Percentiles rank a stretch among this genome's conserved stretches.
Conservation (phyloP, 1,284 basidiomycete species). For the Vanrija sp. region DNA sequence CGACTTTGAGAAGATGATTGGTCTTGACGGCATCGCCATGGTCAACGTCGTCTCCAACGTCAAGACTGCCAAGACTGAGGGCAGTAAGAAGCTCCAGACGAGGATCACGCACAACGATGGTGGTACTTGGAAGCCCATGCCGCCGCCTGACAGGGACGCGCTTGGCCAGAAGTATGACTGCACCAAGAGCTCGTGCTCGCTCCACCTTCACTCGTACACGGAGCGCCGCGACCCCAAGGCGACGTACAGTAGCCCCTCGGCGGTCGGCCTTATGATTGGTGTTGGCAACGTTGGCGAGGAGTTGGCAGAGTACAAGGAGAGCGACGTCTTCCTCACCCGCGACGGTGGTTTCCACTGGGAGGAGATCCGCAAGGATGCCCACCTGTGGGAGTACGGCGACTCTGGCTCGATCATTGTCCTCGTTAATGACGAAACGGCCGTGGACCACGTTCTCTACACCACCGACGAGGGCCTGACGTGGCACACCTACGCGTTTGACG, state of each 20-base stretch:
- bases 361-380: slow-evolving; percentile 96
- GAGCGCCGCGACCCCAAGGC: slow-evolving; percentile 84
- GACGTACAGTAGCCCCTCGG: slow-evolving; percentile 86
- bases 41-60: slow-evolving; percentile 79
- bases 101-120: slow-evolving; percentile 97
- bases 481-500: slow-evolving; percentile 82
- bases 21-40: slow-evolving; percentile 90
- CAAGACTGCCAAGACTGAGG: slow-evolving; percentile 66
- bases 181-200: slow-evolving; percentile 66
- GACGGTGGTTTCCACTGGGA: slow-evolving; percentile 98
- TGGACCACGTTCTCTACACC: slow-evolving; percentile 82
- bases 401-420: slow-evolving; percentile 90
- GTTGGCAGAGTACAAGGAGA: slow-evolving; percentile 75
- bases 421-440: slow-evolving; percentile 90
- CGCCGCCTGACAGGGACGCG: slow-evolving; percentile 72
- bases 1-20: slow-evolving; percentile 98
- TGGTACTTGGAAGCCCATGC: slow-evolving; percentile 77
- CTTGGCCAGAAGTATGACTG: slow-evolving; percentile 72
- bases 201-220: slow-evolving; percentile 94
- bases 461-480: slow-evolving; percentile 83
- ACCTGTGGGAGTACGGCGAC: slow-evolving; percentile 97
- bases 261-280: slow-evolving; percentile 89
- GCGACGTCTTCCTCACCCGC: slow-evolving; percentile 92
- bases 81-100: slow-evolving; percentile 73
- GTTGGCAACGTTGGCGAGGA: slow-evolving; percentile 93